Evolutionary conservation across 1,139 yeast genomes (phyloP).

Genomic region (Zhuliangozyma blackwelliae): DNA sequence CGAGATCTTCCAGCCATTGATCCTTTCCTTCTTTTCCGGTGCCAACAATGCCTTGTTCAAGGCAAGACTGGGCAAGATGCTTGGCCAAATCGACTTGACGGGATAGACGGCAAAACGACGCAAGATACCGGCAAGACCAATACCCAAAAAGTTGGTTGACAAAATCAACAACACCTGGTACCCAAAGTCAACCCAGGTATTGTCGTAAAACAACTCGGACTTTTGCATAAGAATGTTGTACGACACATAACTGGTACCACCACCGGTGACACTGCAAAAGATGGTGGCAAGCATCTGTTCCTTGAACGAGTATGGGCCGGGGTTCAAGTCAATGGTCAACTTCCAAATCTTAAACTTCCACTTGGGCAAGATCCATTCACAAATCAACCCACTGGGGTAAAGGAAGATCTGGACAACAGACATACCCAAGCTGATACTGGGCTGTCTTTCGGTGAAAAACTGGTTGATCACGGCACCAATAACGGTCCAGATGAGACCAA

Average conservation of each 20-base stretch:
- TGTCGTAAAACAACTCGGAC: conserved; percentile 33
- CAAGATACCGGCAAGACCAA: conserved; percentile 60
- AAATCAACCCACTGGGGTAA: conserved; percentile 21
- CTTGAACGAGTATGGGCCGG: conserved; percentile 27
- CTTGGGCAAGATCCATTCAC: conserved; percentile 19
- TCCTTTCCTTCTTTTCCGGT: conserved; percentile 36
- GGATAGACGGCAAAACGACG: conserved; percentile 58
- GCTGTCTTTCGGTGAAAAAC: conserved; percentile 56
- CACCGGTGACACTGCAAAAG: conserved; percentile 22
- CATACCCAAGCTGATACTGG: conserved; percentile 41
- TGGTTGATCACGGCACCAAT: conserved; percentile 57
- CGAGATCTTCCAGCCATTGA: conserved; percentile 36
- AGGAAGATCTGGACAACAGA: conserved; percentile 26
- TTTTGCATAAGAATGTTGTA: conserved; percentile 22
- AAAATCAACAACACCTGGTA: conserved; percentile 48
- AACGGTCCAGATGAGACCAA: conserved; percentile 50
- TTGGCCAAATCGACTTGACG: conserved; percentile 55
- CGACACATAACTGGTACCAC: conserved; percentile 30
- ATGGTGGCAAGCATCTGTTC: conserved; percentile 26
- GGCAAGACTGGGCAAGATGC: conserved; percentile 52
- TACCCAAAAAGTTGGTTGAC: conserved; percentile 57
- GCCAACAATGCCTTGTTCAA: conserved; percentile 49
- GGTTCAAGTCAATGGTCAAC: conserved; percentile 17
- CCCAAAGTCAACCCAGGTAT: conserved; percentile 44
- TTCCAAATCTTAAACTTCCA: conserved; percentile 10